phyloP scores from a whole-genome alignment of 805 yeast species.

The Ogataea trehalophila region DNA sequence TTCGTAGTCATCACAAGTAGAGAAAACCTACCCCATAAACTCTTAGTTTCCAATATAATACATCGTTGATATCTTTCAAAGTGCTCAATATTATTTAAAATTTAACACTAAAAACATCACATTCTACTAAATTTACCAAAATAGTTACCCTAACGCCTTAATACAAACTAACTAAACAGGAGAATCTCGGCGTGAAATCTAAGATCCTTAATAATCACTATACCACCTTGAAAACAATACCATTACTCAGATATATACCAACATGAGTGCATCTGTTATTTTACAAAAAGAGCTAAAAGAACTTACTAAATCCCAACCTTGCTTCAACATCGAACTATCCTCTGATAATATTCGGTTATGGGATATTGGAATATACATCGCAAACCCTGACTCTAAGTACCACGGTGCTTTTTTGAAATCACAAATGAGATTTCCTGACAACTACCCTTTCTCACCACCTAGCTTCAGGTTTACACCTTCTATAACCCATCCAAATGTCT shows the following conservation, averaged over 20 bases:
- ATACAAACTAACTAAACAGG: no score
- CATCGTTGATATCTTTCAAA: no score
- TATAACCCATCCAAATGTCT: constrained; percentile 92
- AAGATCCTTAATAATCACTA: not conserved
- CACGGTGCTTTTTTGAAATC: constrained; percentile 95
- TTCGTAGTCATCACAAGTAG: no score
- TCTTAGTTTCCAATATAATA: no score
- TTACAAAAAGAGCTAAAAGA: constrained; percentile 34
- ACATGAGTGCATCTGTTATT: constrained; percentile 25
- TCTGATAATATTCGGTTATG: constrained; percentile 55
- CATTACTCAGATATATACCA: not conserved
- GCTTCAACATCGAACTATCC: constrained; percentile 36
- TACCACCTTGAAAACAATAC: not conserved
- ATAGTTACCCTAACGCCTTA: no score
- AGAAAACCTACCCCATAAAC: no score
- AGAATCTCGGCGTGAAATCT: not conserved
- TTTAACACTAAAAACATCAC: no score
- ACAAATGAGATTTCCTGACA: constrained; percentile 87
- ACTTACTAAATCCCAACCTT: constrained; percentile 28
- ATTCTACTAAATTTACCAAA: no score
- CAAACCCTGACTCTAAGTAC: constrained; percentile 82
- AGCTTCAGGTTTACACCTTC: constrained; percentile 89
- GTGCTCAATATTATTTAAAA: no score
- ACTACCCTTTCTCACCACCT: constrained; percentile 92
- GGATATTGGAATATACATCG: constrained; percentile 91